These are phyloP conservation scores for Glutinoglossum americanum DNA, from an alignment of 495 filamentous ascomycete genomes.

Conservation along the genomic window DNA sequence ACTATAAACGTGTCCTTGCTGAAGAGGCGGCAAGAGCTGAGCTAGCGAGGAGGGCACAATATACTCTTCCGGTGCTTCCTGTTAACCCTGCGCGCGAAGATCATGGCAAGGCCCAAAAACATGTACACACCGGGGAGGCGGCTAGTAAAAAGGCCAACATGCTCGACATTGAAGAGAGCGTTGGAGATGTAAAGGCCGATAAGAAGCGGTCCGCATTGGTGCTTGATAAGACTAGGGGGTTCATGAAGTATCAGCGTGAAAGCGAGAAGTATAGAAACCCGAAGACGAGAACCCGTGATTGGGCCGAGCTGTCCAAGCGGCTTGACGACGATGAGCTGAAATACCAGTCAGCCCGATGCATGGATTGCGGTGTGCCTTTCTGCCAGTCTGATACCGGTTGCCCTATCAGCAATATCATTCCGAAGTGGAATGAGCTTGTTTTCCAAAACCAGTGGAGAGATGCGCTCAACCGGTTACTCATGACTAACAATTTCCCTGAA, in stretches of 20 bases:
- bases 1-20: conserved; percentile 85
- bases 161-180: conserved; percentile 85
- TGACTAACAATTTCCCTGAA: conserved; percentile 99
- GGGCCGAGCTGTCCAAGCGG: conserved; percentile 77
- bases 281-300: conserved; percentile 76
- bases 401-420: conserved; percentile 98
- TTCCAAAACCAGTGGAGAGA: conserved; percentile 91
- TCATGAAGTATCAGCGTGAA: conserved; percentile 96
- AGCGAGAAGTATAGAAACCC: conserved; percentile 87
- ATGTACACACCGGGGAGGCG: conserved; percentile 32
- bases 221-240: conserved; percentile 91
- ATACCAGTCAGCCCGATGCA: conserved; percentile 95
- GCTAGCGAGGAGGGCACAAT: conserved; percentile 65
- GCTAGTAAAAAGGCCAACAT: conserved; percentile 57
- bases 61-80: conserved; percentile 58
- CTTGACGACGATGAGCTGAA: conserved; percentile 95
- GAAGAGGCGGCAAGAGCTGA: conserved; percentile 75
- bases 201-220: conserved; percentile 89
- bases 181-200: conserved; percentile 65
- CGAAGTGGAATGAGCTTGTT: conserved; percentile 94
- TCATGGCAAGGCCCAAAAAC: conserved; percentile 35
- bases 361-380: conserved; percentile 99
- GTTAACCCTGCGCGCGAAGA: conserved; percentile 27
- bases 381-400: conserved; percentile 96
- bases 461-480: conserved; percentile 80